Conservation (phyloP, 2,329 filamentous ascomycete species). For the Didymella pomorum region DNA sequence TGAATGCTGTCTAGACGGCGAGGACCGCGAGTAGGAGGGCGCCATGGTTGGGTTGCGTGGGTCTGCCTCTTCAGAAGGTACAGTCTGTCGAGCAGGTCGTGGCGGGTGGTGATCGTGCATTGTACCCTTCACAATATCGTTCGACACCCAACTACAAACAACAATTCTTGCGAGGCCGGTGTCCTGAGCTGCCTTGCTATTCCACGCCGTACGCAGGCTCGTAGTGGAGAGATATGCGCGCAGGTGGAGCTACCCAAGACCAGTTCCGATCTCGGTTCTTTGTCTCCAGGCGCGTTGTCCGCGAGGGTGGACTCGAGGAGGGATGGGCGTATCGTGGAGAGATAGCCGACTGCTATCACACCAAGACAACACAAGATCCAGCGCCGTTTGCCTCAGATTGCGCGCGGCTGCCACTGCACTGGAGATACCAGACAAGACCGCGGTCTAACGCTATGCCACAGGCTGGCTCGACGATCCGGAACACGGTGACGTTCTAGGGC, state of each 20-base stretch:
- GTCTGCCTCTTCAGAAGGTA: constrained; percentile 26
- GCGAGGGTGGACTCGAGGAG: constrained; percentile 5
- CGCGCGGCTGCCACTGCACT: constrained; percentile 24
- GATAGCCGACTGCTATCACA: constrained; percentile 6
- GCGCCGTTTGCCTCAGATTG: constrained; percentile 4
- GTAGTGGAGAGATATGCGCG: constrained; percentile 37
- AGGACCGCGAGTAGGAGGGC: constrained; percentile 26
- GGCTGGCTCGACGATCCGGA: constrained; percentile 29
- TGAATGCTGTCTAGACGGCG: constrained; percentile 38
- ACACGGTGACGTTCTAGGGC: constrained; percentile 34
- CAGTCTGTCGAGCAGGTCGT: constrained; percentile 32
- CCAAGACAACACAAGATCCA: constrained; percentile 6
- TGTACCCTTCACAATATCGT: neutral
- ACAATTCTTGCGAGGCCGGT: constrained; percentile 25
- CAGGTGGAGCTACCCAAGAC: constrained; percentile 36
- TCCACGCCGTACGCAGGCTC: constrained; percentile 24
- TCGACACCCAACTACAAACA: neutral
- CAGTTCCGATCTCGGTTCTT: constrained; percentile 37
- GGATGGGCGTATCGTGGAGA: constrained; percentile 3
- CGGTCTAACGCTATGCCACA: constrained; percentile 29
- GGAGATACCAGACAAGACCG: constrained; percentile 28
- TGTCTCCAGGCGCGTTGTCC: constrained; percentile 16
- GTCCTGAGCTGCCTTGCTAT: constrained; percentile 11
- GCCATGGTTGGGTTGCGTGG: constrained; percentile 33
- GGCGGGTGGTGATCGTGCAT: constrained; percentile 43